These are phyloP conservation scores for Verbena officinalis DNA, from an alignment of 257 asterid genomes.

Conservation along the genomic window DNA sequence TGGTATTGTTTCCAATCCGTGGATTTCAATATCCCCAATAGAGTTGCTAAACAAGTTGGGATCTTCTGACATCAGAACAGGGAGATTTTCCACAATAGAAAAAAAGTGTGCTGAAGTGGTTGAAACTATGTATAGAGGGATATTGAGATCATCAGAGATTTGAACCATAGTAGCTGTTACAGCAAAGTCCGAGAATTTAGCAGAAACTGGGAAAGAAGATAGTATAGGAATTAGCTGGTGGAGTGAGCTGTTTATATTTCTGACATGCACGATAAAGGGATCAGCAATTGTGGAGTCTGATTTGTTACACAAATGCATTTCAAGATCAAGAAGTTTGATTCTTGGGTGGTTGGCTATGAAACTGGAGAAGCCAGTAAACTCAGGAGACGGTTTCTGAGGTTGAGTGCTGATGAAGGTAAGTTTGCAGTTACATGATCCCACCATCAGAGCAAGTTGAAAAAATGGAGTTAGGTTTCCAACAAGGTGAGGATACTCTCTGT, in stretches of 20 bases:
- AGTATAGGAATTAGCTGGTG: constrained; percentile 27
- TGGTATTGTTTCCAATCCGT: constrained; percentile 35
- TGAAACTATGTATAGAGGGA: constrained; percentile 35
- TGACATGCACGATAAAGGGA: constrained; percentile 34
- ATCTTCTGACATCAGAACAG: constrained; percentile 26
- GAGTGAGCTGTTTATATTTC: constrained; percentile 28
- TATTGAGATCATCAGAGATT: constrained; percentile 27
- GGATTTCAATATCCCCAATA: constrained; percentile 19
- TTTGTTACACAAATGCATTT: constrained; percentile 7
- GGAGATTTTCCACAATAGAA: constrained; percentile 31
- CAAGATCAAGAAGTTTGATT: constrained; percentile 36
- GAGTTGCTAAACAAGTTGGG: constrained; percentile 22
- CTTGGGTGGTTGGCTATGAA: constrained; percentile 32
- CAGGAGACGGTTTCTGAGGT: constrained; percentile 19
- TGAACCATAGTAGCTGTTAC: constrained; percentile 32
- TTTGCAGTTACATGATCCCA: constrained; percentile 29
- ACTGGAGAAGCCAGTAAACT: constrained; percentile 7
- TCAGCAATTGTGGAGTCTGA: constrained; percentile 15
- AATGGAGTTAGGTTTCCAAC: constrained; percentile 35
- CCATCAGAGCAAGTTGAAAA: constrained; percentile 36
- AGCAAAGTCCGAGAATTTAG: constrained; percentile 40
- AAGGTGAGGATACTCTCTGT: constrained; percentile 29
- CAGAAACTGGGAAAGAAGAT: constrained; percentile 27
- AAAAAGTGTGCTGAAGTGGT: constrained; percentile 47
- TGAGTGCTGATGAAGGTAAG: constrained; percentile 37